These are phyloP conservation scores for Microcera coccophila DNA, from an alignment of 2,329 filamentous ascomycete species.

Conservation along the genomic window DNA sequence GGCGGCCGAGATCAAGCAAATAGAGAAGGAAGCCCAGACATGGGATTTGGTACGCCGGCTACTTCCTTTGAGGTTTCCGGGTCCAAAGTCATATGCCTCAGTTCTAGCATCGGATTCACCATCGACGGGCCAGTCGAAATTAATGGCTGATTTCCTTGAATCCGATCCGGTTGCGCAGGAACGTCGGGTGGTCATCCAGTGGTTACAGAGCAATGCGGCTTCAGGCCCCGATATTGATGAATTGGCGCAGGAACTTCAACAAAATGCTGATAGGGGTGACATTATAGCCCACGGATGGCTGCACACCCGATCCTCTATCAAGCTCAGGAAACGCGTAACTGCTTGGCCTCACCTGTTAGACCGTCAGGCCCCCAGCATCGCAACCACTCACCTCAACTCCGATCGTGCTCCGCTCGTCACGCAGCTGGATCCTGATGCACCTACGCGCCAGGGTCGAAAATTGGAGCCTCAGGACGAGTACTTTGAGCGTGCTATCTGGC, in stretches of 20 bases:
- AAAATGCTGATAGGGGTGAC: conserved; percentile 72
- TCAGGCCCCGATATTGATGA: conserved; percentile 69
- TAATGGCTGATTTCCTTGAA: conserved; percentile 70
- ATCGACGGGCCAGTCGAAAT: conserved; percentile 2
- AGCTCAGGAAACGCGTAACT: conserved; percentile 78
- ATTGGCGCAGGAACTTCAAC: conserved; percentile 70
- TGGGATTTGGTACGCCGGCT: conserved; percentile 82
- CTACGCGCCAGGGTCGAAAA: conserved; percentile 70
- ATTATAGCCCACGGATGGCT: conserved; percentile 87
- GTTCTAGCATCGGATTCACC: conserved; percentile 25
- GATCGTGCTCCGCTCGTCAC: conserved; percentile 69
- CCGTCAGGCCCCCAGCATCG: conserved; percentile 54
- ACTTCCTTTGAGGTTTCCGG: conserved; percentile 63
- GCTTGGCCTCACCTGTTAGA: conserved; percentile 63
- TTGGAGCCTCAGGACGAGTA: conserved; percentile 81
- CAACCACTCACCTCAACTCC: conserved; percentile 53
- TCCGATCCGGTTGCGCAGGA: conserved; percentile 71
- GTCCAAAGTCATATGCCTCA: conserved; percentile 29
- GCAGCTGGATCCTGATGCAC: conserved; percentile 86
- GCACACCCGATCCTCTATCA: conserved; percentile 85
- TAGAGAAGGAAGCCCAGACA: conserved; percentile 81
- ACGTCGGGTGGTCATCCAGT: conserved; percentile 75
- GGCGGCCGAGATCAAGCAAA: conserved; percentile 40
- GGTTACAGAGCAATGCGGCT: conserved; percentile 76
- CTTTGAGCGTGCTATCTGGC: conserved; percentile 87